Percentiles rank a stretch among this genome's conserved stretches.
Evolutionary conservation across 441 rosid genomes (phyloP).

Genomic region (Euphorbia corollata): DNA sequence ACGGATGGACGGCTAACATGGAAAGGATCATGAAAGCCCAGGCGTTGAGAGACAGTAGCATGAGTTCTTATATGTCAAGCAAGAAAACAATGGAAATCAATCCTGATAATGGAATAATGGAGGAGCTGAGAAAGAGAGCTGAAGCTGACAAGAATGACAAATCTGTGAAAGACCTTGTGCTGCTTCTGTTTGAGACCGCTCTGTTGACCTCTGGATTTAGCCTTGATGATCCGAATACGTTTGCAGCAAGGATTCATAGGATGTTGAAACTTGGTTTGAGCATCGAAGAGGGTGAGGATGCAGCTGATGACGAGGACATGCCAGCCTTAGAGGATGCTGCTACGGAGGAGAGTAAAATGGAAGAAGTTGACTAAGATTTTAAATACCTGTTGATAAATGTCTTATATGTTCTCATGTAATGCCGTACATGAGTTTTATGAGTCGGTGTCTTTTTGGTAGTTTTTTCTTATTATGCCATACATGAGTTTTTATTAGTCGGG

Average conservation of each 20-base stretch:
- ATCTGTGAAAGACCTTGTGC: slow-evolving; percentile 60
- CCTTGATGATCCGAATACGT: slow-evolving; percentile 74
- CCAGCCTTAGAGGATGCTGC: slow-evolving; percentile 67
- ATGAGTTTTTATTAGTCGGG: too few relatives aligned
- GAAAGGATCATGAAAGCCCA: slow-evolving; percentile 93
- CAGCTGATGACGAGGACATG: slow-evolving; percentile 56
- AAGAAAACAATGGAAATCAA: slow-evolving; percentile 89
- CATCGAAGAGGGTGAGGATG: slow-evolving; percentile 48
- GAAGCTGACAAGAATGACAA: slow-evolving; percentile 68
- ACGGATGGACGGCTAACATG: slow-evolving; percentile 88
- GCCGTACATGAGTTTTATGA: too few relatives aligned
- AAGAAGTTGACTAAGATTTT: slow-evolving; percentile 59
- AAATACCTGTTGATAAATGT: too few relatives aligned
- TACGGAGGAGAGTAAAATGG: slow-evolving; percentile 87
- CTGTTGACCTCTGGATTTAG: slow-evolving; percentile 66
- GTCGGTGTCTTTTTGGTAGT: too few relatives aligned
- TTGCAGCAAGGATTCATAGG: slow-evolving; percentile 65
- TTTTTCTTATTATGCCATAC: too few relatives aligned
- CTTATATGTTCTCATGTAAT: too few relatives aligned
- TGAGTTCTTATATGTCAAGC: slow-evolving; percentile 81
- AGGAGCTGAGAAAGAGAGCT: slow-evolving; percentile 76
- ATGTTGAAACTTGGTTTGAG: slow-evolving; percentile 69
- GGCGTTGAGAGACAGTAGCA: slow-evolving; percentile 69
- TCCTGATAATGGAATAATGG: slow-evolving; percentile 79
- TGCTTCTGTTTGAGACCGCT: slow-evolving; percentile 65